These are phyloP conservation scores for Lactarius sp. DNA, from an alignment of 768 basidiomycete genomes.

Conservation along the genomic window DNA sequence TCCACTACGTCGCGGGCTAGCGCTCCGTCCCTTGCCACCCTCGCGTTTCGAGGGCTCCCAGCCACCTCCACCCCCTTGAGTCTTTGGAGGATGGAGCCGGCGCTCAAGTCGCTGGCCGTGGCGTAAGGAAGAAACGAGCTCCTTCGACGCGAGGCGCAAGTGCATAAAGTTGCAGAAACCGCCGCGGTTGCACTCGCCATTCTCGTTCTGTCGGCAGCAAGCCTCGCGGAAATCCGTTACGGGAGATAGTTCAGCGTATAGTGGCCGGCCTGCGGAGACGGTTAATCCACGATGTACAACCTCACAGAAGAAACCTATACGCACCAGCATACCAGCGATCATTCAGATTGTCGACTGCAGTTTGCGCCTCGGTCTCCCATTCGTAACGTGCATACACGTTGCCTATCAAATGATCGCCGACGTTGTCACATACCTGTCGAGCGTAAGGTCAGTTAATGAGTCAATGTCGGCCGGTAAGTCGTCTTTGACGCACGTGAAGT, in stretches of 20 bases:
- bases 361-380: slow-evolving; percentile 96
- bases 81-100: slow-evolving; percentile 62
- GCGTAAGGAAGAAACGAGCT: slow-evolving; percentile 71
- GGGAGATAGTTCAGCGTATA: slow-evolving; percentile 96
- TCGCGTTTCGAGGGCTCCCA: slow-evolving; percentile 80
- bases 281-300: background rate
- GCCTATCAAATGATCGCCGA: slow-evolving; percentile 97
- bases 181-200: slow-evolving; percentile 96
- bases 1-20: slow-evolving; percentile 61
- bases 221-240: slow-evolving; percentile 99
- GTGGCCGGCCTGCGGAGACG: slow-evolving; percentile 65
- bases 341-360: slow-evolving; percentile 89
- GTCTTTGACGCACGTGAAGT: slow-evolving; percentile 65
- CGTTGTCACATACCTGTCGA: slow-evolving; percentile 89
- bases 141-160: slow-evolving; percentile 79
- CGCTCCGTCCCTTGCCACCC: slow-evolving; percentile 62
- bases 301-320: slow-evolving; percentile 29
- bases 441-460: background rate
- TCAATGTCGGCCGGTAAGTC: slow-evolving; percentile 2
- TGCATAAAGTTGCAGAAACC: slow-evolving; percentile 99
- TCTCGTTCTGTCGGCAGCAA: slow-evolving; percentile 97
- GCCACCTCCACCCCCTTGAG: slow-evolving; percentile 63
- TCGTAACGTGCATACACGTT: slow-evolving; percentile 98
- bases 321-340: slow-evolving; percentile 97
- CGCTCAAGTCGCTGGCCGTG: slow-evolving; percentile 83